Conservation (phyloP, 805 yeast genomes). For the Nematodospora valgi region DNA sequence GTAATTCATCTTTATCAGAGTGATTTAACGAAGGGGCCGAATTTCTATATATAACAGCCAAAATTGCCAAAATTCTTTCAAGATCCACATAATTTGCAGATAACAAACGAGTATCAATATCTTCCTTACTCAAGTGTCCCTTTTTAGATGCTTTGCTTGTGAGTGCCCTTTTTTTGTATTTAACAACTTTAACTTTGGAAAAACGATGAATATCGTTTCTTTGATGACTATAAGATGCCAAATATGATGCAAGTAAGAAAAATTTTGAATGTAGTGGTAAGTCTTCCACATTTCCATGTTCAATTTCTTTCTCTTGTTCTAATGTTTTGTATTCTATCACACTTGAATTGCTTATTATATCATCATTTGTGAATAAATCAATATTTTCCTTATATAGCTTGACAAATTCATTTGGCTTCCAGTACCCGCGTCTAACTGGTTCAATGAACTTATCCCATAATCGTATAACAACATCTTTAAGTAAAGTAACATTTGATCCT, state of each 20-base stretch:
- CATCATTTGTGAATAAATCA: slow-evolving; percentile 26
- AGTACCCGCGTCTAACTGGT: slow-evolving; percentile 21
- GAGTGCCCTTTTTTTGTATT: slow-evolving; percentile 25
- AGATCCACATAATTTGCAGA: slow-evolving; percentile 74
- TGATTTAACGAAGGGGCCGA: slow-evolving; percentile 29
- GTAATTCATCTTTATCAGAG: slow-evolving; percentile 16
- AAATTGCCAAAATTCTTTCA: slow-evolving; percentile 77
- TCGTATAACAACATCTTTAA: slow-evolving; percentile 26
- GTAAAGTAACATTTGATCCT: slow-evolving; percentile 40
- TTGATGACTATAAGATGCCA: slow-evolving; percentile 76
- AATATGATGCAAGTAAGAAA: slow-evolving; percentile 74
- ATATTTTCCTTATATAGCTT: slow-evolving; percentile 30
- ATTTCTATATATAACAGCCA: slow-evolving; percentile 61
- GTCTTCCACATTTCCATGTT: slow-evolving; percentile 32
- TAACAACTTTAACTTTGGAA: slow-evolving; percentile 49
- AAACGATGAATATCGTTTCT: slow-evolving; percentile 67
- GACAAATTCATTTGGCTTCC: slow-evolving; percentile 26
- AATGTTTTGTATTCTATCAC: slow-evolving; percentile 24
- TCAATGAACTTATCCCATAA: slow-evolving; percentile 34
- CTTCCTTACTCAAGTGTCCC: slow-evolving; percentile 30
- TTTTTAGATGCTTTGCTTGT: slow-evolving; percentile 8
- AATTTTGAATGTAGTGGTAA: slow-evolving; percentile 63
- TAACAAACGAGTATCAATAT: slow-evolving; percentile 57
- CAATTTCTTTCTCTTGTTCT: slow-evolving; percentile 18
- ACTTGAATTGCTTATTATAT: slow-evolving; percentile 27